phyloP scores from a whole-genome alignment of 768 basidiomycete genomes.

The Leccinum incarnatum region DNA sequence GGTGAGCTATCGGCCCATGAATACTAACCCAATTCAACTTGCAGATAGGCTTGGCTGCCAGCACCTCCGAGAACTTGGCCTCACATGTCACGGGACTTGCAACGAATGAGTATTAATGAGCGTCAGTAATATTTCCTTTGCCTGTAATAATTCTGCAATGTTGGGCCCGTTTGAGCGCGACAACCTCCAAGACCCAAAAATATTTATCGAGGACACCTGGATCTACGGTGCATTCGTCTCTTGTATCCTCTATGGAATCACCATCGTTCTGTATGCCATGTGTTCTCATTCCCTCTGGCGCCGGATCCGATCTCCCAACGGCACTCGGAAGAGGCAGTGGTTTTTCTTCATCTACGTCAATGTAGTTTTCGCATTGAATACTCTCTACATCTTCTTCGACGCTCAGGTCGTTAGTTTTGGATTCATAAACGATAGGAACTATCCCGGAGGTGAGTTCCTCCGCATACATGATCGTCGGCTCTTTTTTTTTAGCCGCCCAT shows the following conservation, averaged over 20 bases:
- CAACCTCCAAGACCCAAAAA: constrained; percentile 6
- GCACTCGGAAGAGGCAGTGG: constrained; percentile 18
- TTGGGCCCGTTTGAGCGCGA: constrained; percentile 1
- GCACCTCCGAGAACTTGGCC: too few species aligned
- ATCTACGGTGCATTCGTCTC: constrained; percentile 31
- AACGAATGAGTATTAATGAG: background rate
- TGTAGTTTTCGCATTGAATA: constrained; percentile 28
- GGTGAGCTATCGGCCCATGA: too few species aligned
- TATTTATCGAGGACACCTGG: constrained; percentile 30
- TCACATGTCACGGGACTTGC: too few species aligned
- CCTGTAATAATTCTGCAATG: constrained; percentile 15
- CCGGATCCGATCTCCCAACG: constrained; percentile 13
- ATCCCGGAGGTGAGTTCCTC: constrained; percentile 28
- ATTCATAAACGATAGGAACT: constrained; percentile 32
- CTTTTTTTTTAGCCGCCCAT: background rate
- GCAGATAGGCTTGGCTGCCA: too few species aligned
- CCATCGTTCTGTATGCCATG: constrained; percentile 25
- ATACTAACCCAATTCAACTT: too few species aligned
- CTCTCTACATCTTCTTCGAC: constrained; percentile 24
- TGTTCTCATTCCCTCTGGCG: constrained; percentile 28
- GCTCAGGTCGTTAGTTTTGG: constrained; percentile 23
- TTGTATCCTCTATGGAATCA: constrained; percentile 28
- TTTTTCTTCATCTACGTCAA: constrained; percentile 31
- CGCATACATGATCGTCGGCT: background rate
- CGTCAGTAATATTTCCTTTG: background rate